A percentile compares a stretch with the other conserved stretches of the same genome.
phyloP scores from a whole-genome alignment of 768 basidiomycete genomes.

The Sporobolomyces pararoseus region DNA sequence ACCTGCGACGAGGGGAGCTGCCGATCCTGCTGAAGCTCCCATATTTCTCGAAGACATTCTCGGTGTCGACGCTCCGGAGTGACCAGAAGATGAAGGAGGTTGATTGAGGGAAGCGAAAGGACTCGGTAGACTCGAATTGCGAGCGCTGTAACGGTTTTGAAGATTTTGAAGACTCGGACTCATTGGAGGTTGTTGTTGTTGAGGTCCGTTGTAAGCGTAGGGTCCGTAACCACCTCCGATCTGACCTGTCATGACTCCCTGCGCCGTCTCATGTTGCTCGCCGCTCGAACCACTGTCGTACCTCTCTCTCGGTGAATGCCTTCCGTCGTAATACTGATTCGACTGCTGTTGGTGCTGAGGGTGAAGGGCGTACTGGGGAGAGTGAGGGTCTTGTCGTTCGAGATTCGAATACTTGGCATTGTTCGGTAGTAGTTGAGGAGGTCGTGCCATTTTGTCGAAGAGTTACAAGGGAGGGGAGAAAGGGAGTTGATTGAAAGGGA shows the following conservation, averaged over 20 bases:
- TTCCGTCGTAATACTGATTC: slow-evolving; percentile 5
- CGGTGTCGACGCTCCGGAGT: neutral
- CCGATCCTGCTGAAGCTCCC: neutral
- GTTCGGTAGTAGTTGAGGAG: neutral
- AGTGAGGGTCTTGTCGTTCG: slow-evolving; percentile 13
- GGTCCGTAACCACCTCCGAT: slow-evolving; percentile 36
- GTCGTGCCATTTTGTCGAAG: slow-evolving; percentile 8
- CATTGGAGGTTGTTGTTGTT: neutral
- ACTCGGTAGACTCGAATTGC: slow-evolving; percentile 5
- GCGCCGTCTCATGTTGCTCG: slow-evolving; percentile 7
- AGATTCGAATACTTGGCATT: slow-evolving; percentile 6
- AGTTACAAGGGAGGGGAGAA: neutral
- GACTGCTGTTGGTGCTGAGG: slow-evolving; percentile 9
- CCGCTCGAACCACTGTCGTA: slow-evolving; percentile 19
- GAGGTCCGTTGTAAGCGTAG: slow-evolving; percentile 15
- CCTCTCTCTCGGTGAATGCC: slow-evolving; percentile 2
- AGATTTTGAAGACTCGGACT: slow-evolving; percentile 10
- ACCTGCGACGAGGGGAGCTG: neutral
- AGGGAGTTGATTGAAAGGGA: neutral
- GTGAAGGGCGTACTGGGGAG: neutral
- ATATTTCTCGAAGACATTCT: neutral
- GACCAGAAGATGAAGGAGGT: slow-evolving; percentile 4
- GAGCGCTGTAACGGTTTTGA: slow-evolving; percentile 16
- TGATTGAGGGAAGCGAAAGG: slow-evolving; percentile 15
- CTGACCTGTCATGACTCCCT: slow-evolving; percentile 18